phyloP scores from a whole-genome alignment of 768 basidiomycete genomes.

The Leccinum imitatum region DNA sequence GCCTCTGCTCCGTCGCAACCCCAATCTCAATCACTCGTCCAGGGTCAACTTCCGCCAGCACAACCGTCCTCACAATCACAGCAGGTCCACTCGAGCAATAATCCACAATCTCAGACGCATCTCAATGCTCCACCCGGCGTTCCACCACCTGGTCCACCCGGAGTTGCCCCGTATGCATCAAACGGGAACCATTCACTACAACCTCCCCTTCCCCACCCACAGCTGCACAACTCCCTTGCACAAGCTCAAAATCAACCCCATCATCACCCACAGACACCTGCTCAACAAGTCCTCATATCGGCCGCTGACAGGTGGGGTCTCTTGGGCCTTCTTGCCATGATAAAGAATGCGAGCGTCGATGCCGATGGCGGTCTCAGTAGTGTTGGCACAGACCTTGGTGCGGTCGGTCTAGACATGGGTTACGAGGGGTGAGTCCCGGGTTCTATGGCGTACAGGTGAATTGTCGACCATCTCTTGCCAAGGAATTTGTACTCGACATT shows the following conservation, averaged over 20 bases:
- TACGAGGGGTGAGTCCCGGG: slow-evolving; percentile 66
- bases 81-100: slow-evolving; percentile 36
- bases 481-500: slow-evolving; percentile 87
- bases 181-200: slow-evolving; percentile 39
- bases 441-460: slow-evolving; percentile 18
- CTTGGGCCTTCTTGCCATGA: slow-evolving; percentile 78
- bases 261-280: slow-evolving; percentile 80
- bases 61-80: slow-evolving; percentile 32
- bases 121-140: slow-evolving; percentile 54
- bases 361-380: slow-evolving; percentile 78
- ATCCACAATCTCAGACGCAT: slow-evolving; percentile 39
- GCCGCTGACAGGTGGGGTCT: slow-evolving; percentile 97
- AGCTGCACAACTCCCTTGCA: slow-evolving; percentile 28
- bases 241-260: slow-evolving; percentile 35
- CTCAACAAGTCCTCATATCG: slow-evolving; percentile 88
- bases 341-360: slow-evolving; percentile 76
- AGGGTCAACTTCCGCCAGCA: slow-evolving; percentile 20
- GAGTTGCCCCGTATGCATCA: slow-evolving; percentile 33
- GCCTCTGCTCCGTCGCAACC: slow-evolving; percentile 20
- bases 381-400: slow-evolving; percentile 88
- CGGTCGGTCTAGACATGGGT: slow-evolving; percentile 89
- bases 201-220: slow-evolving; percentile 36
- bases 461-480: slow-evolving; percentile 25
- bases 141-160: slow-evolving; percentile 40
- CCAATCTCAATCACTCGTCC: slow-evolving; percentile 25